phyloP scores from a whole-genome alignment of 1,139 yeast species.

The Yamadazyma buinensis region DNA sequence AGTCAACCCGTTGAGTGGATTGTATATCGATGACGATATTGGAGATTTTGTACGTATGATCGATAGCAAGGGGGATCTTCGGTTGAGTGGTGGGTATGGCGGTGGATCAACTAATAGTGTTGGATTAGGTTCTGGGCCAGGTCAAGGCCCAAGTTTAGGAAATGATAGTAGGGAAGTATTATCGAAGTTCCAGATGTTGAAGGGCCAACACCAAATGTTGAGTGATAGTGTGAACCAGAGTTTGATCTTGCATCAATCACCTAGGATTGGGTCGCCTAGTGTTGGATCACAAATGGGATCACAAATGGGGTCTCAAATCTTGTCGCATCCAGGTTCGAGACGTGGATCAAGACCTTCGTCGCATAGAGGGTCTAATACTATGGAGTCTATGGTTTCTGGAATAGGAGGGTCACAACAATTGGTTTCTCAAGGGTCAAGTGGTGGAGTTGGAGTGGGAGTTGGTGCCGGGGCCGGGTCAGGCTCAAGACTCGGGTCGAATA shows the following conservation, averaged over 20 bases:
- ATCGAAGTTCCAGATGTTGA: constrained; percentile 35
- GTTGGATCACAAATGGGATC: background rate
- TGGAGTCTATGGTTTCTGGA: too few relatives aligned
- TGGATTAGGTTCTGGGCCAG: constrained; percentile 18
- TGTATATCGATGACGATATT: constrained; percentile 63
- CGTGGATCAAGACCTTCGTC: background rate
- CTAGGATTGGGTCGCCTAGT: constrained; percentile 1
- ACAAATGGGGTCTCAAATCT: background rate
- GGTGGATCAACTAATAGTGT: constrained; percentile 2
- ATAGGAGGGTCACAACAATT: background rate
- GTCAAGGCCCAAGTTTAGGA: background rate
- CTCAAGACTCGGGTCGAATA: background rate
- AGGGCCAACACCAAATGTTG: constrained; percentile 41
- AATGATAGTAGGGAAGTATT: constrained; percentile 22
- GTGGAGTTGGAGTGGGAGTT: too few relatives aligned
- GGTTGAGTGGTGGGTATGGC: constrained; percentile 20
- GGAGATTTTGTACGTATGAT: constrained; percentile 78
- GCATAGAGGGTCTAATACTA: background rate
- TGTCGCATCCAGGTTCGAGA: background rate
- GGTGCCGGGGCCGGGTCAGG: background rate
- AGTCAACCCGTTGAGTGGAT: constrained; percentile 36
- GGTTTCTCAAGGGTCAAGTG: too few relatives aligned
- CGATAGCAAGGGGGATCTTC: constrained; percentile 59
- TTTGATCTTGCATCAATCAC: constrained; percentile 24
- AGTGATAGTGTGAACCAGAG: constrained; percentile 53